Percentiles rank a stretch among this genome's conserved stretches.
Evolutionary conservation across 1,139 yeast genomes (phyloP).

Genomic region (Candida tunisiensis): DNA sequence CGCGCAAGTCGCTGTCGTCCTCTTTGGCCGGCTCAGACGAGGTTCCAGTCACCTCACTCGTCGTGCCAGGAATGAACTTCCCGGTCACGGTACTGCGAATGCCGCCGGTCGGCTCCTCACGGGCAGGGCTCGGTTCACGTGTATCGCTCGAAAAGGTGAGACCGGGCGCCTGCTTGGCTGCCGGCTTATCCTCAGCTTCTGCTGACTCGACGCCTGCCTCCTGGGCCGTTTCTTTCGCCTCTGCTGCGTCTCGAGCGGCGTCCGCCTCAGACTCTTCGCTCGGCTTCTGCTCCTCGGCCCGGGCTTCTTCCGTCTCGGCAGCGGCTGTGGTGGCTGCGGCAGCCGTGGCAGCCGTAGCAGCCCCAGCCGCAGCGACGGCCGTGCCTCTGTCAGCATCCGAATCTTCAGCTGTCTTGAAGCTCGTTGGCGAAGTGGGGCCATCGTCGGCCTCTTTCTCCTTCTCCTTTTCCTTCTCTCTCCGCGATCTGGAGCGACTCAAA

Average conservation of each 20-base stretch:
- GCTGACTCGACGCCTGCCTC: background rate
- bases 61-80: too few species aligned
- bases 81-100: too few species aligned
- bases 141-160: slow-evolving; percentile 1
- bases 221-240: background rate
- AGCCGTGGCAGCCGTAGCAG: slow-evolving; percentile 1
- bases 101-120: too few species aligned
- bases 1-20: too few species aligned
- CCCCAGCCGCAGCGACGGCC: too few species aligned
- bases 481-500: too few species aligned
- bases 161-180: background rate
- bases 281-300: background rate
- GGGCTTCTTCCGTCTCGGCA: background rate
- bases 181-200: background rate
- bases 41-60: too few species aligned
- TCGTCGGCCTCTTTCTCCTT: background rate
- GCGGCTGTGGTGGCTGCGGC: slow-evolving; percentile 1
- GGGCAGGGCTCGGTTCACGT: too few species aligned
- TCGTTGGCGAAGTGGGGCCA: background rate
- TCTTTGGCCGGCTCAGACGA: too few species aligned
- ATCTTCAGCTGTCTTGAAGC: background rate
- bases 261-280: background rate
- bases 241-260: background rate
- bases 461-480: background rate
- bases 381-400: background rate